phyloP scores from a whole-genome alignment of 441 rosid species.

The Brassica balearica region DNA sequence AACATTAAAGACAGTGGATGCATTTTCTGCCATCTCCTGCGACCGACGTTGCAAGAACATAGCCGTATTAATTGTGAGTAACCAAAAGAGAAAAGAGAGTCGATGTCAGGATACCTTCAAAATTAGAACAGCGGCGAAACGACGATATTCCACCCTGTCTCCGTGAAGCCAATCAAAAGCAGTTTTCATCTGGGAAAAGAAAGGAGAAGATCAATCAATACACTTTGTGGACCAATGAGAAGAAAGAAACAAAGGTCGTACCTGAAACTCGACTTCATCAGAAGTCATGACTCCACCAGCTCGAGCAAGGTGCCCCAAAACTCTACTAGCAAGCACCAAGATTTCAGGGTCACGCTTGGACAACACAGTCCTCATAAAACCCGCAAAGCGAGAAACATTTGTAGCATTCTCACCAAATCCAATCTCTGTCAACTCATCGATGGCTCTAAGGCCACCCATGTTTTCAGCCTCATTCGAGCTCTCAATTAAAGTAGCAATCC shows the following conservation, averaged over 20 bases:
- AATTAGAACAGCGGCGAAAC: constrained; percentile 93
- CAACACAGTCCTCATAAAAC: constrained; percentile 74
- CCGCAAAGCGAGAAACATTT: constrained; percentile 88
- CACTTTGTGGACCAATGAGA: constrained; percentile 16
- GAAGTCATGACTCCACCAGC: constrained; percentile 99
- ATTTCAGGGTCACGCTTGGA: constrained; percentile 86
- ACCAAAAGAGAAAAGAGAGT: not conserved
- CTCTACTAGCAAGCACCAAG: constrained; percentile 91
- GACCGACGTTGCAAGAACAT: constrained; percentile 41
- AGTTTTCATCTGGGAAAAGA: constrained; percentile 69
- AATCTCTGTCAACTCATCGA: constrained; percentile 94
- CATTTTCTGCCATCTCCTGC: constrained; percentile 99
- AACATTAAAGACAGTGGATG: constrained; percentile 99
- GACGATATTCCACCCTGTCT: constrained; percentile 90
- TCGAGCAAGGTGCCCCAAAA: constrained; percentile 97
- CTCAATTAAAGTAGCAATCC: constrained; percentile 73
- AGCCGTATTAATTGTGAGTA: constrained; percentile 9
- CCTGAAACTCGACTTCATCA: constrained; percentile 98
- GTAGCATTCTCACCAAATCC: constrained; percentile 97
- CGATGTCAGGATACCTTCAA: constrained; percentile 67
- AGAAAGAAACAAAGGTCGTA: constrained; percentile 38
- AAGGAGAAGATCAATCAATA: constrained; percentile 31
- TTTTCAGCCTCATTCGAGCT: constrained; percentile 83
- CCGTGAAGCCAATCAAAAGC: constrained; percentile 94
- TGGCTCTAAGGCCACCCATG: constrained; percentile 91